Evolutionary conservation across 108 stramenopile genomes (phyloP).

Genomic region (Thalassiosira profunda): DNA sequence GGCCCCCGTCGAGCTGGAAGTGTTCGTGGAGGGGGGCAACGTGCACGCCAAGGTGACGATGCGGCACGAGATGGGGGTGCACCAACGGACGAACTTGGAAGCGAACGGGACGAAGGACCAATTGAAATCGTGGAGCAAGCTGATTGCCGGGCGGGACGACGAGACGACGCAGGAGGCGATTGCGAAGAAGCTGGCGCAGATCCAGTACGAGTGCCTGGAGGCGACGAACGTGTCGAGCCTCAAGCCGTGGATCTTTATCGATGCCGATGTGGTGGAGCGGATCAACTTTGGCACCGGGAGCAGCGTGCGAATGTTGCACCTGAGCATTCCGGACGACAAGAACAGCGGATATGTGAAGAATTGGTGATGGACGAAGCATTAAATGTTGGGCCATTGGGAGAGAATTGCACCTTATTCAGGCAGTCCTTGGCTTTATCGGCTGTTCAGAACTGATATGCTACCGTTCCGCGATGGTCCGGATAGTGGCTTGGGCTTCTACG

Average conservation of each 20-base stretch:
- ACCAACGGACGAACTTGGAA: constrained; percentile 60
- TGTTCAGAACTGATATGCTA: no score
- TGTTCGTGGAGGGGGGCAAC: constrained; percentile 62
- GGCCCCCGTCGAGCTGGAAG: constrained; percentile 55
- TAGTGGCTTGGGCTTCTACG: no score
- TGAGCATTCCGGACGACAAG: constrained; percentile 54
- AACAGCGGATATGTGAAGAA: constrained; percentile 51
- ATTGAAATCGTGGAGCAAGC: constrained; percentile 15
- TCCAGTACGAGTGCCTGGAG: constrained; percentile 26
- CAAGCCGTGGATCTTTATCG: constrained; percentile 56
- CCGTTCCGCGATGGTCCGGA: no score
- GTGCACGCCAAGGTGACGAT: constrained; percentile 65
- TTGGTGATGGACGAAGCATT: no score
- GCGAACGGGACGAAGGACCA: constrained; percentile 14
- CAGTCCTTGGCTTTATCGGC: no score
- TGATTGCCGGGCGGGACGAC: no score
- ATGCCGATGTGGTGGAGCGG: constrained; percentile 68
- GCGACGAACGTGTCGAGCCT: background rate
- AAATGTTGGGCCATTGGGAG: no score
- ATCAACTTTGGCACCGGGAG: constrained; percentile 67
- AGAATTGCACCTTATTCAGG: no score
- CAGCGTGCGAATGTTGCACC: constrained; percentile 54
- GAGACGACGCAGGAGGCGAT: constrained; percentile 2
- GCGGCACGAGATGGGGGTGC: constrained; percentile 62
- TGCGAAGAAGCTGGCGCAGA: background rate